Percentiles rank a stretch among this genome's conserved stretches.
Evolutionary conservation across 805 yeast genomes (phyloP).

Genomic region (Diddensiella santjacobensis): DNA sequence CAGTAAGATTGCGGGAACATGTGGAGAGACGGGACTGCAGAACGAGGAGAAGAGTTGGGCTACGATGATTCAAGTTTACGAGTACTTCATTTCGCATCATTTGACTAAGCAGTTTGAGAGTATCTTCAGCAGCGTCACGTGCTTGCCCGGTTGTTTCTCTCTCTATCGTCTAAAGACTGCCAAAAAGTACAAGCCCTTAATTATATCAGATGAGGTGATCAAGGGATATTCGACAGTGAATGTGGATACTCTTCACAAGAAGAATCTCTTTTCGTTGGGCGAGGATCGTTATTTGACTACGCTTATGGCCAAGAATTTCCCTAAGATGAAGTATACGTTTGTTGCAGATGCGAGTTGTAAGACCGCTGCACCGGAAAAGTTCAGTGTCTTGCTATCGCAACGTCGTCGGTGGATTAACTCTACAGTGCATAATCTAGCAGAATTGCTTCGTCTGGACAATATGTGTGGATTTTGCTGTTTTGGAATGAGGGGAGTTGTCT

Average conservation of each 20-base stretch:
- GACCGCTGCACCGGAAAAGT: slow-evolving; percentile 54
- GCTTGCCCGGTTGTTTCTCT: slow-evolving; percentile 65
- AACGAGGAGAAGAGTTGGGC: slow-evolving; percentile 54
- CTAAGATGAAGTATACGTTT: slow-evolving; percentile 51
- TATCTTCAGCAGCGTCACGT: slow-evolving; percentile 58
- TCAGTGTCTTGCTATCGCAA: slow-evolving; percentile 49
- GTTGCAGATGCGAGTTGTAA: slow-evolving; percentile 56
- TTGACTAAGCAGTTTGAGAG: slow-evolving; percentile 61
- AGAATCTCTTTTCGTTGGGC: slow-evolving; percentile 58
- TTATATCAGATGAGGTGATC: slow-evolving; percentile 58
- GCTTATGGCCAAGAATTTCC: slow-evolving; percentile 54
- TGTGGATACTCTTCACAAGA: slow-evolving; percentile 55
- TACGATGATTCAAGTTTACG: slow-evolving; percentile 60
- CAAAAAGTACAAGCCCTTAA: slow-evolving; percentile 52
- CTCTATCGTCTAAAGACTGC: slow-evolving; percentile 47
- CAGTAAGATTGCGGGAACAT: slow-evolving; percentile 54
- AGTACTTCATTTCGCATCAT: slow-evolving; percentile 61
- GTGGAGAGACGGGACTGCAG: slow-evolving; percentile 60
- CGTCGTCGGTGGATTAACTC: slow-evolving; percentile 67
- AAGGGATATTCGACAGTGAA: slow-evolving; percentile 53
- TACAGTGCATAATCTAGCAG: slow-evolving; percentile 59
- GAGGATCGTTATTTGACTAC: slow-evolving; percentile 59
- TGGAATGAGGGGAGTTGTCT: slow-evolving; percentile 57
- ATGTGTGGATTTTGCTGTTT: slow-evolving; percentile 61
- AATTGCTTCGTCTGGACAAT: slow-evolving; percentile 51